Conservation (phyloP, 148 eudicot species). For the Persicaria tinctoria region DNA sequence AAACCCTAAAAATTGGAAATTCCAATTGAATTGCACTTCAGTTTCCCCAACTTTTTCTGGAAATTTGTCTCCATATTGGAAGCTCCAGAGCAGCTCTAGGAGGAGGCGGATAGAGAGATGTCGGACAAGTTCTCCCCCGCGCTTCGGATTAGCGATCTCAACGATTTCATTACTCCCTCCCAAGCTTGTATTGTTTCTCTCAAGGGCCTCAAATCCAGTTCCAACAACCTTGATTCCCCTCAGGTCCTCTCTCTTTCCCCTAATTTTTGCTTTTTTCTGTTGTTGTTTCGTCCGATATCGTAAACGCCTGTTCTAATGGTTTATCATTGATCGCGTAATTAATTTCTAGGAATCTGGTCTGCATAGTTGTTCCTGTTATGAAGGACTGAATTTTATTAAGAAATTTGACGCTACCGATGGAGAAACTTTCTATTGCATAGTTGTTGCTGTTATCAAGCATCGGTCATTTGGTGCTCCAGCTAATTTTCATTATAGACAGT, state of each 20-base stretch:
- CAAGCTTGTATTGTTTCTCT: slow-evolving; percentile 83
- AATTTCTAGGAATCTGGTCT: background rate
- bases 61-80: background rate
- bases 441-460: background rate
- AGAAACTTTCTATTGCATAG: background rate
- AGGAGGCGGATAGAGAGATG: slow-evolving; percentile 29
- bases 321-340: background rate
- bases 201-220: slow-evolving; percentile 28
- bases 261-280: background rate
- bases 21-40: background rate
- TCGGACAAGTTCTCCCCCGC: slow-evolving; percentile 75
- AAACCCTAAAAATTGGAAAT: slow-evolving; percentile 1
- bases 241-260: background rate
- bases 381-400: background rate
- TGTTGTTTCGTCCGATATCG: background rate
- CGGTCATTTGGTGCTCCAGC: background rate
- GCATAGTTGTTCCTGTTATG: background rate
- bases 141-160: slow-evolving; percentile 68
- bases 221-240: slow-evolving; percentile 3
- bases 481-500: background rate
- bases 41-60: background rate
- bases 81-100: background rate
- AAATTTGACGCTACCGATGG: background rate
- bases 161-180: slow-evolving; percentile 83
- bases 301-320: slow-evolving; percentile 2